Base-by-base conservation (phyloP, 148 eudicot genomes). In the Persicaria tinctoria region DNA sequence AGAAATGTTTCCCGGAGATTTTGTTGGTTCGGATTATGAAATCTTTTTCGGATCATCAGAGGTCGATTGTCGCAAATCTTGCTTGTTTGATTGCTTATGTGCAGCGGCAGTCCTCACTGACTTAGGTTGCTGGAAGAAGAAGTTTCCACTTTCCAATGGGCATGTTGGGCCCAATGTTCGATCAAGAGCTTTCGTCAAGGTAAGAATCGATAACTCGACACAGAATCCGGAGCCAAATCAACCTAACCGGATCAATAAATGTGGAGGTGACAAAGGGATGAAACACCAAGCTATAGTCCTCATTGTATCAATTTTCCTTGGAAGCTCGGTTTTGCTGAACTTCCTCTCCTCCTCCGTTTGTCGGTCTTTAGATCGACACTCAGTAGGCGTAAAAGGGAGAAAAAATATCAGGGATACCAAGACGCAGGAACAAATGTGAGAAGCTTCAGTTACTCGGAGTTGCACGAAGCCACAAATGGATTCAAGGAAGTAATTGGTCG, bases 61-160 rank as follows among this genome's bases (percentile, higher is more conserved):
- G 5, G 51, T 70, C 12, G 13, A 7, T 5, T 88, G 89, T 46
- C 81, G n/a, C 69, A 75, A 5, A 4, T 64, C 76, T 68, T 88
- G 91, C 78, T 62, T 78, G 46, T 48, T 79, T 20, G 89, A 88
- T 68, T 88, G 92, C 71, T 83, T 86, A 41, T 88, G 89, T 73
- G 89, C 80, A 32, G 86, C 72, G 1, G 82, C 60, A 62, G 74
- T 79, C 16, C 63, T 79, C n/a, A 8, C 6, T 14, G 6, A 23
- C 10, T 5, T 2, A 6, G 60, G 41, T 3, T 79, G 85, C 54
- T 82, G 80, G 76, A 79, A 79, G 82, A 82, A 82, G 76, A 82
- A 44, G 78, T 50, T 46, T 12, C 85, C 82, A 2, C 80, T 82
- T 4, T 70, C 82, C 5, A 69, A 74, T 20, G 85, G 82, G 70